phyloP scores from a whole-genome alignment of 345 rosid species.

The Reutealis trisperma region DNA sequence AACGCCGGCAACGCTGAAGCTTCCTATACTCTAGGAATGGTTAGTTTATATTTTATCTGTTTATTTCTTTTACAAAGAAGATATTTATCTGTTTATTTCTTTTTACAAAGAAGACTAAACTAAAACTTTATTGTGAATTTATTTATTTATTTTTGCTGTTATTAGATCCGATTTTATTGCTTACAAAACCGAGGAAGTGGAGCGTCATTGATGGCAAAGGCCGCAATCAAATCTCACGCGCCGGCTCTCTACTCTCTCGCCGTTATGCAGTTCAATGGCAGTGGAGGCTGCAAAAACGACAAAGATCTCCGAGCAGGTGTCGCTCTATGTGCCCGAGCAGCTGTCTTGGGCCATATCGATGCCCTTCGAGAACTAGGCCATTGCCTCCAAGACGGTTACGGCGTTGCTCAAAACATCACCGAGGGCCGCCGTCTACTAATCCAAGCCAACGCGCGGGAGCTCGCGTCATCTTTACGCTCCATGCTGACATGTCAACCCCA shows the following conservation, averaged over 20 bases:
- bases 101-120: too few relatives aligned
- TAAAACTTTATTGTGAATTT: not conserved
- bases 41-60: slow-evolving; percentile 10
- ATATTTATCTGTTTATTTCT: not conserved
- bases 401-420: slow-evolving; percentile 42
- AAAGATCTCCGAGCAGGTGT: slow-evolving; percentile 64
- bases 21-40: slow-evolving; percentile 66
- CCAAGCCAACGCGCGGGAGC: slow-evolving; percentile 63
- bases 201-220: slow-evolving; percentile 62
- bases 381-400: slow-evolving; percentile 75
- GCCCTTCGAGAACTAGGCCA: slow-evolving; percentile 72
- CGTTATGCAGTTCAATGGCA: slow-evolving; percentile 74
- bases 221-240: slow-evolving; percentile 61
- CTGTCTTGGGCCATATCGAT: slow-evolving; percentile 58
- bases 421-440: slow-evolving; percentile 58
- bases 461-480: slow-evolving; percentile 39
- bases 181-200: slow-evolving; percentile 51
- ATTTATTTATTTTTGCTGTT: slow-evolving; percentile 9
- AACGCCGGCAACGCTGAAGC: slow-evolving; percentile 62
- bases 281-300: slow-evolving; percentile 54
- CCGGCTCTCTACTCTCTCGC: slow-evolving; percentile 60
- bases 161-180: slow-evolving; percentile 75
- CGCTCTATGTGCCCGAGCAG: slow-evolving; percentile 60
- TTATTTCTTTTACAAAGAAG: too few relatives aligned
- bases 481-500: slow-evolving; percentile 14